These are phyloP conservation scores for Gossypium longicalyx DNA, from an alignment of 345 rosid genomes.

Conservation along the genomic window DNA sequence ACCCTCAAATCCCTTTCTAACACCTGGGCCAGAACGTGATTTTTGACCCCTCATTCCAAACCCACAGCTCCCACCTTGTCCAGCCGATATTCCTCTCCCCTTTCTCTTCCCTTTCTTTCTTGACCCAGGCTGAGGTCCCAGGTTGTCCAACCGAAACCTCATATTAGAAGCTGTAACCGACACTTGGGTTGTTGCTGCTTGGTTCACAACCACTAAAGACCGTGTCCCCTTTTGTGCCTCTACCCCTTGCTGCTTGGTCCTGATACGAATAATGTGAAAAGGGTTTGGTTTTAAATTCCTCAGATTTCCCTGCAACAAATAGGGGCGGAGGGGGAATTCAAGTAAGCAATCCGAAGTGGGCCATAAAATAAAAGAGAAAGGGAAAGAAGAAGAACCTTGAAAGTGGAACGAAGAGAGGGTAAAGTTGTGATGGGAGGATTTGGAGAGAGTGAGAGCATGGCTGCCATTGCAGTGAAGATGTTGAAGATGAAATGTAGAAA, in stretches of 20 bases:
- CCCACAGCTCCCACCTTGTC: conserved; percentile 96
- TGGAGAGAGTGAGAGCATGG: conserved; percentile 33
- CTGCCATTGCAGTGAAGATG: conserved; percentile 30
- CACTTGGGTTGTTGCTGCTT: conserved; percentile 25
- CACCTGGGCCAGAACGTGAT: conserved; percentile 91
- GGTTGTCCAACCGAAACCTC: conserved; percentile 69
- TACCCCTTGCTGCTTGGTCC: conserved; percentile 9
- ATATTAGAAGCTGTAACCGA: conserved; percentile 19
- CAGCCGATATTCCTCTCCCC: conserved; percentile 90
- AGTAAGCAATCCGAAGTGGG: background rate
- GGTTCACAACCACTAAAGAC: conserved; percentile 31
- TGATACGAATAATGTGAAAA: conserved; percentile 23
- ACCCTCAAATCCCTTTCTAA: conserved; percentile 87
- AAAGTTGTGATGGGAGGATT: conserved; percentile 24
- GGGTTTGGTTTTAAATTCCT: conserved; percentile 27
- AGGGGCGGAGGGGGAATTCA: background rate
- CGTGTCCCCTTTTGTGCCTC: background rate
- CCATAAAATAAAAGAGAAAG: background rate
- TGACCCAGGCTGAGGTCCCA: conserved; percentile 92
- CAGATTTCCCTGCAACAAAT: conserved; percentile 34
- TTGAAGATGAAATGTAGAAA: background rate
- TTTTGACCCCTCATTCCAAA: conserved; percentile 99
- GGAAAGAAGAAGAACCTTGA: conserved; percentile 25
- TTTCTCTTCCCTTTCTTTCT: conserved; percentile 87
- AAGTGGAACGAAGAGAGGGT: conserved; percentile 18